Percentiles rank a stretch among this genome's conserved stretches.
These are phyloP conservation scores for Artemisia princeps DNA, from an alignment of 140 eudicot genomes.

Conservation along the genomic window DNA sequence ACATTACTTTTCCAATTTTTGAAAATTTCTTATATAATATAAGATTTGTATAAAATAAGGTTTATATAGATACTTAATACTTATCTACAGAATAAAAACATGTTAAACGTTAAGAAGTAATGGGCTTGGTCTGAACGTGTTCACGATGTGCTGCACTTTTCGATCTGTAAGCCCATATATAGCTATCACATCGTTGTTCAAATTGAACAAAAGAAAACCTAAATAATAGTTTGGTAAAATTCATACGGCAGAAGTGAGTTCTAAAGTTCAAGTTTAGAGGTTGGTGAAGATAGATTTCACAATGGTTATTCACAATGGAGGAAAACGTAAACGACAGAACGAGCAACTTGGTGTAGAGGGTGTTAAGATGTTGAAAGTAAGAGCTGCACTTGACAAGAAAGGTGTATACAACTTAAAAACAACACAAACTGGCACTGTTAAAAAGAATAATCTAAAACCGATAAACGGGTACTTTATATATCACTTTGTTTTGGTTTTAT, in stretches of 20 bases:
- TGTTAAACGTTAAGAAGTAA: too few species aligned
- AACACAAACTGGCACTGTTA: slow-evolving; percentile 31
- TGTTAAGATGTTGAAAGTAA: slow-evolving; percentile 74
- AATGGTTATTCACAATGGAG: slow-evolving; percentile 25
- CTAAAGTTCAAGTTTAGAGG: slow-evolving; percentile 1
- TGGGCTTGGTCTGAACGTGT: too few species aligned
- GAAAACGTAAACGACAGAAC: slow-evolving; percentile 44
- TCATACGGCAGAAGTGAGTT: not conserved
- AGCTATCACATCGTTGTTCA: too few species aligned
- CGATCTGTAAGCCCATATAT: too few species aligned
- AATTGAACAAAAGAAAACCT: too few species aligned
- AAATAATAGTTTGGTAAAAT: too few species aligned
- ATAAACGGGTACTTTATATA: slow-evolving; percentile 46
- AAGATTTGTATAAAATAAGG: too few species aligned
- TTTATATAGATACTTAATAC: too few species aligned
- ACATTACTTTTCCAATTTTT: too few species aligned
- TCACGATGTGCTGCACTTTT: too few species aligned
- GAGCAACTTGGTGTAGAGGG: slow-evolving; percentile 57
- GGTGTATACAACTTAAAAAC: slow-evolving; percentile 50
- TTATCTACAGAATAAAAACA: too few species aligned
- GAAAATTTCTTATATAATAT: too few species aligned
- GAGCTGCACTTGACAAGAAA: slow-evolving; percentile 90
- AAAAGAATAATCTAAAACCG: slow-evolving; percentile 34
- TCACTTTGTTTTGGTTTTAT: not conserved
- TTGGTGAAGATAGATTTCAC: slow-evolving; percentile 23